Percentiles rank a stretch among this genome's conserved stretches.
Conservation (phyloP, 495 filamentous ascomycete species). For the Pyrenula massariospora region DNA sequence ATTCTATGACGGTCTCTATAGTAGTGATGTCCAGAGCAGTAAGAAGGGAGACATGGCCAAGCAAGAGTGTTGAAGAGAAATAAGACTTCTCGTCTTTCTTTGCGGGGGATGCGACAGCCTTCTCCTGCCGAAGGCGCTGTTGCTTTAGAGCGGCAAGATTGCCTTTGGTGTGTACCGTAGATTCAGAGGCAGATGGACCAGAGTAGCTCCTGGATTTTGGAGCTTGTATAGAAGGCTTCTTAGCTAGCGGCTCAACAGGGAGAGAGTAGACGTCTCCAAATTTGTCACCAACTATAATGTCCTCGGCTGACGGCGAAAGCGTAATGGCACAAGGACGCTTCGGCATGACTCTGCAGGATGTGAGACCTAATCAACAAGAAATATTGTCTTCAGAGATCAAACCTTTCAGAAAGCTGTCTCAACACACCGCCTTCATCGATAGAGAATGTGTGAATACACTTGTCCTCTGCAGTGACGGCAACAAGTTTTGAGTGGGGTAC, state of each 20-base stretch:
- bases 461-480: constrained; percentile 78
- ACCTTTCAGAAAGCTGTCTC: constrained; percentile 62
- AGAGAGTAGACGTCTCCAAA: constrained; percentile 91
- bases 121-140: constrained; percentile 42
- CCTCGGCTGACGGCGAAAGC: constrained; percentile 53
- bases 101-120: constrained; percentile 6
- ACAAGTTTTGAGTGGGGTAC: constrained; percentile 52
- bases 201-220: constrained; percentile 20
- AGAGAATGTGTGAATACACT: constrained; percentile 72
- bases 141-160: constrained; percentile 67
- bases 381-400: too few species aligned
- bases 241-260: constrained; percentile 49
- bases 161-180: constrained; percentile 74
- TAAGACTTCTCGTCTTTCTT: constrained; percentile 27
- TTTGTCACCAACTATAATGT: constrained; percentile 78
- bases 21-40: constrained; percentile 53
- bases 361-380: constrained; percentile 9
- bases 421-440: constrained; percentile 48
- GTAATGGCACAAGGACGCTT: constrained; percentile 72
- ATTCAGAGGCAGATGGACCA: constrained; percentile 47
- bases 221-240: constrained; percentile 13
- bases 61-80: constrained; percentile 63
- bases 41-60: constrained; percentile 91
- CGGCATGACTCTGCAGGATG: constrained; percentile 57
- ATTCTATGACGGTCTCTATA: background rate